phyloP scores from a whole-genome alignment of 768 basidiomycete species.

The Boletus vinaceobasis region DNA sequence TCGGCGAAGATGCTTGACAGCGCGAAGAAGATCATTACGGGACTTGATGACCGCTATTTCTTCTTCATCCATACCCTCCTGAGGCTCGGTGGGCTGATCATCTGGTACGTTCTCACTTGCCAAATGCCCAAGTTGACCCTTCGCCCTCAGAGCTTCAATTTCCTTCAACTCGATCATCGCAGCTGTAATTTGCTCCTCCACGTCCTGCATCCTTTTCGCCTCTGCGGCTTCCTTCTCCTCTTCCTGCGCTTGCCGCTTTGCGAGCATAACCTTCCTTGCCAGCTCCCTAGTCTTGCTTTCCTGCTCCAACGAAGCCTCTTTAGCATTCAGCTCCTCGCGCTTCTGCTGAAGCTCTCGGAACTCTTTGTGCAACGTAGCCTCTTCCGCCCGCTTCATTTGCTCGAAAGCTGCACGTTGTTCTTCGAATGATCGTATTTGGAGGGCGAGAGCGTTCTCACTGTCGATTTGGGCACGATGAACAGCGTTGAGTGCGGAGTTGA shows the following conservation, averaged over 20 bases:
- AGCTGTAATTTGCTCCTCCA: constrained; percentile 16
- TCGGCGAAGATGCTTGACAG: constrained; percentile 15
- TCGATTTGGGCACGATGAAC: constrained; percentile 15
- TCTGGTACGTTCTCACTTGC: neutral
- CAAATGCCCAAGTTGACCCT: neutral
- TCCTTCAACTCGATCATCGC: constrained; percentile 20
- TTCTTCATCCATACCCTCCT: constrained; percentile 23
- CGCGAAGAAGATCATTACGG: constrained; percentile 9
- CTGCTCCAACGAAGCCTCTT: constrained; percentile 18
- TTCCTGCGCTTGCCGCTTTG: constrained; percentile 25
- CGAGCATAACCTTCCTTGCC: constrained; percentile 12
- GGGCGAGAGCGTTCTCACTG: constrained; percentile 12
- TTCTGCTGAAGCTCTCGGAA: constrained; percentile 17
- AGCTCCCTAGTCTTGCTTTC: constrained; percentile 27
- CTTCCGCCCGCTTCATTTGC: constrained; percentile 15
- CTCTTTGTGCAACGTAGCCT: constrained; percentile 18
- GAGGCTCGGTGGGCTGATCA: constrained; percentile 16
- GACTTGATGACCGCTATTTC: constrained; percentile 6
- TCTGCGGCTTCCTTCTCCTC: constrained; percentile 21
- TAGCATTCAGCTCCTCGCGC: constrained; percentile 19
- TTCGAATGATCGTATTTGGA: constrained; percentile 11
- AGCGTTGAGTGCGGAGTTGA: constrained; percentile 4
- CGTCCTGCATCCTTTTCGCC: constrained; percentile 12
- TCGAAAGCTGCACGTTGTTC: constrained; percentile 22
- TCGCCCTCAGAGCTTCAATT: constrained; percentile 4